Base-by-base conservation (phyloP, 495 filamentous ascomycete species). In the Neurospora terricola region DNA sequence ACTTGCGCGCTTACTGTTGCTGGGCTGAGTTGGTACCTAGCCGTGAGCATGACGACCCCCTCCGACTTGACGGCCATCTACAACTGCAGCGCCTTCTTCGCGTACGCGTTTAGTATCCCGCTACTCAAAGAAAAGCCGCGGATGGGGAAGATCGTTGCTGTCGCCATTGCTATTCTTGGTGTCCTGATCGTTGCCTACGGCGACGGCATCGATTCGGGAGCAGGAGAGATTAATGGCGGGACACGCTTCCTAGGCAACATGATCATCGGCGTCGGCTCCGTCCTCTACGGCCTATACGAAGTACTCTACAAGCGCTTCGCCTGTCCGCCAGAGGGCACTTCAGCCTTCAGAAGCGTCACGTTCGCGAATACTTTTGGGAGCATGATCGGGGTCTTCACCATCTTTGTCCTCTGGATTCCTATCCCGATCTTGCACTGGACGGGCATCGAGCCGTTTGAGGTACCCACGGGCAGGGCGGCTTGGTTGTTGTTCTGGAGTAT, bases 41-140 rank as follows among this genome's bases (percentile, higher is more conserved):
- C 96, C 5, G 95, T 99, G 45, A 91, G 92, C 80, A 84, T 97
- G 87, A 99, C 96, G 0, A 96, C 92, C 14, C 90, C 96, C 34
- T 91, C 90, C 76, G 96, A 99, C 78, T 84, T 99, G 71, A 99
- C 96, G 0, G 96, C 96, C 34, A 99, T 99, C 78, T 99, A 98
- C 87, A 99, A 99, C 81, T 99, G 96, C 86, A 97, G 93, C 69
- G 94, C 96, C 69, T 99, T 99, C 83, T 99, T 98, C 81, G 96
- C 96, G 38, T 99, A 99, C 79, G 95, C 90, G 11, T 99, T 99
- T 78, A 93, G 91, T 66, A 93, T 99, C 30, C 94, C 93, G 1
- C 79, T 99, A 14, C 85, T 99, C 0, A 90, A 93, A 37, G 96
- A 99, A 80, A 91, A 90, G 78, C 77, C 96, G 12, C 89, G 92